Conservation (phyloP, 805 yeast genomes). For the Candida sithepensis region DNA sequence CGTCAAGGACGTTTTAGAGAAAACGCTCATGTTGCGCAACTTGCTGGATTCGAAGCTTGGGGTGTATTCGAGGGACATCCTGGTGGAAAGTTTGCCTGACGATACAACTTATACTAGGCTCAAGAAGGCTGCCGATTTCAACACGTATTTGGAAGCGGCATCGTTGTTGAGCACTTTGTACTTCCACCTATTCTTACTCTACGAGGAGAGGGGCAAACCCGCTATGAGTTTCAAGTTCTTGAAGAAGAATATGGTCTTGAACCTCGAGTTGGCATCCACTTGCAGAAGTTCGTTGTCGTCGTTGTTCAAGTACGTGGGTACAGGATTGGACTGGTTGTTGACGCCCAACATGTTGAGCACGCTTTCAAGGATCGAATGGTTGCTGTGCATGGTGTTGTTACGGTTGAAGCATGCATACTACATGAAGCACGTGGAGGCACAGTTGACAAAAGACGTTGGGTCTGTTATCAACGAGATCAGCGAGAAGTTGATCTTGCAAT, state of each 20-base stretch:
- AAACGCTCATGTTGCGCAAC: conserved; percentile 33
- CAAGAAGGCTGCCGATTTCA: conserved; percentile 17
- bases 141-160: conserved; percentile 16
- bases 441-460: conserved; percentile 7
- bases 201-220: conserved; percentile 29
- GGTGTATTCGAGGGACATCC: conserved; percentile 23
- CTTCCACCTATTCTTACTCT: conserved; percentile 37
- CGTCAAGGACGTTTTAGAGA: conserved; percentile 32
- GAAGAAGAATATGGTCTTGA: conserved; percentile 27
- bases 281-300: conserved; percentile 31
- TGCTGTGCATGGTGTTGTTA: not conserved
- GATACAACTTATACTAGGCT: conserved; percentile 12
- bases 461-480: not conserved
- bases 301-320: conserved; percentile 37
- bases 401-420: conserved; percentile 16
- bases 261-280: conserved; percentile 32
- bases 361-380: conserved; percentile 11
- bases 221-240: conserved; percentile 34
- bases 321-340: conserved; percentile 37
- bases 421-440: conserved; percentile 7
- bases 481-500: not conserved
- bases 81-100: conserved; percentile 12
- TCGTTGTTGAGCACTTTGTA: conserved; percentile 29
- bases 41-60: conserved; percentile 15
- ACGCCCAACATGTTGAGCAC: conserved; percentile 33